Conservation (phyloP, 352 stramenopile genomes). For the Globisporangium barbulae region DNA sequence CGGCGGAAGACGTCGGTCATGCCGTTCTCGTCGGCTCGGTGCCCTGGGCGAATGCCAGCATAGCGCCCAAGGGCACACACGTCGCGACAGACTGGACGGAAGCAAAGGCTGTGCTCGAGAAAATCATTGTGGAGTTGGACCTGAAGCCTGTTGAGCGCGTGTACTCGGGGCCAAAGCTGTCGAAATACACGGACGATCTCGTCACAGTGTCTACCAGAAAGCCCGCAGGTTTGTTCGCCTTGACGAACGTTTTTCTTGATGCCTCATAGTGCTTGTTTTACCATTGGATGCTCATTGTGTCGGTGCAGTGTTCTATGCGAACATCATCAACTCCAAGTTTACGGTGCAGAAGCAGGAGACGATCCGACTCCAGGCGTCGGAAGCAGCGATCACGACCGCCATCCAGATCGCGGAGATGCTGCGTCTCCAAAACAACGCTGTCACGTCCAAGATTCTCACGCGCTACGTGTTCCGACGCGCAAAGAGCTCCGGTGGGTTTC, state of each 20-base stretch:
- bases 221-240: conserved; percentile 40
- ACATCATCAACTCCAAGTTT: conserved; percentile 81
- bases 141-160: conserved; percentile 45
- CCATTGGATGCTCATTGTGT: neutral
- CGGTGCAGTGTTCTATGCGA: conserved; percentile 66
- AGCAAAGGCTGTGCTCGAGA: conserved; percentile 33
- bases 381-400: conserved; percentile 68
- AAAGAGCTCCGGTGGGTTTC: conserved; percentile 46
- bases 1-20: conserved; percentile 25
- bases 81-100: conserved; percentile 16
- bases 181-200: conserved; percentile 66
- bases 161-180: conserved; percentile 47
- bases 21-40: conserved; percentile 46
- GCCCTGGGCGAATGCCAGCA: conserved; percentile 33
- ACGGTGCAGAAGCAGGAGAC: conserved; percentile 59
- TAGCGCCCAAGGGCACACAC: neutral
- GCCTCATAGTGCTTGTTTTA: neutral
- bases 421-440: conserved; percentile 54
- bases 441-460: conserved; percentile 64
- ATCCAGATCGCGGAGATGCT: conserved; percentile 71
- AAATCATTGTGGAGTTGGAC: conserved; percentile 39
- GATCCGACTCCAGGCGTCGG: conserved; percentile 61
- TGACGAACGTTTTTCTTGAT: neutral
- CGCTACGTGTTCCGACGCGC: conserved; percentile 57
- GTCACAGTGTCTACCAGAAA: conserved; percentile 71